These are phyloP conservation scores for Chimonanthus salicifolius DNA, from an alignment of 164 flowering plant species.

Conservation along the genomic window DNA sequence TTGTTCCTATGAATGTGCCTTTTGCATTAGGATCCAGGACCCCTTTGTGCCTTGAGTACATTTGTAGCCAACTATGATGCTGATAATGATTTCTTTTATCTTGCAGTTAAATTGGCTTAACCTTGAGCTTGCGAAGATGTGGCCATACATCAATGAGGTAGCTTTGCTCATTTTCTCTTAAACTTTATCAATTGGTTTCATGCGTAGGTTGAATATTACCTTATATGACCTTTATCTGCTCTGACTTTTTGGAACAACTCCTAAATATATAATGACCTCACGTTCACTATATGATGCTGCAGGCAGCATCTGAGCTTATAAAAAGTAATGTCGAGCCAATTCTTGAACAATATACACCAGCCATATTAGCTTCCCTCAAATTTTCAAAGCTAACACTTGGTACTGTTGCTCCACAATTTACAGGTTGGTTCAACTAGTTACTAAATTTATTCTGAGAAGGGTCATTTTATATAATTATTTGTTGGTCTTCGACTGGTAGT, in stretches of 20 bases:
- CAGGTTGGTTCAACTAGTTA: constrained; percentile 46
- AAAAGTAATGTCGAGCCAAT: constrained; percentile 74
- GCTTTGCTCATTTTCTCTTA: background rate
- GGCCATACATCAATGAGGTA: constrained; percentile 97
- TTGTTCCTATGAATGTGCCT: no score
- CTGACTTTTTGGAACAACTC: background rate
- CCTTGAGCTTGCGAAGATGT: constrained; percentile 69
- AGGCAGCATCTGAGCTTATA: constrained; percentile 99
- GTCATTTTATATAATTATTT: no score
- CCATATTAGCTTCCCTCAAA: constrained; percentile 59
- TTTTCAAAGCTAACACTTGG: constrained; percentile 97
- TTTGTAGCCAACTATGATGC: background rate
- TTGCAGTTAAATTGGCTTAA: constrained; percentile 91
- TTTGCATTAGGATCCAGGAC: no score
- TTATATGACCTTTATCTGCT: background rate
- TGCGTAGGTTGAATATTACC: background rate
- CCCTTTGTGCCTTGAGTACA: no score
- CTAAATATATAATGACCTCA: background rate
- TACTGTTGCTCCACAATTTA: constrained; percentile 97
- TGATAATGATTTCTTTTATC: constrained; percentile 3
- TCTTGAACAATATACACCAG: constrained; percentile 83
- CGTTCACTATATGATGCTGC: constrained; percentile 6
- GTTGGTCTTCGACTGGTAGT: no score
- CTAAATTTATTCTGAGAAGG: no score
- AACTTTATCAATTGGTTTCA: background rate